A percentile compares a stretch with the other conserved stretches of the same genome.
phyloP scores from a whole-genome alignment of 768 basidiomycete species.

The Cystobasidium tubakii region DNA sequence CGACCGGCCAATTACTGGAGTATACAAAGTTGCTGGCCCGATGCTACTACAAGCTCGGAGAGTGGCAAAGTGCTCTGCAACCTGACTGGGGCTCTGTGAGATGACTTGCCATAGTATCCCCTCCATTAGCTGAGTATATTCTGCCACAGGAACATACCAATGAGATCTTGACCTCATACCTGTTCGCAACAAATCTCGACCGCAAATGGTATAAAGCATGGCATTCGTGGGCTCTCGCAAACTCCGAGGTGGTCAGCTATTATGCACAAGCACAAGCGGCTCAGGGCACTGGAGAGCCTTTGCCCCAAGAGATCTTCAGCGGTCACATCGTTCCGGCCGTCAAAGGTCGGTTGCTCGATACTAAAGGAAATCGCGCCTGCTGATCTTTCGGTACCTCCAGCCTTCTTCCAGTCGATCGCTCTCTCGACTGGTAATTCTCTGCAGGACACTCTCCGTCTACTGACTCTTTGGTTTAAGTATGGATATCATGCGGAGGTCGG shows the following conservation, averaged over 20 bases:
- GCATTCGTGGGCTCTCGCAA: conserved; percentile 97
- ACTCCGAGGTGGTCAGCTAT: conserved; percentile 83
- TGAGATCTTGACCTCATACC: conserved; percentile 77
- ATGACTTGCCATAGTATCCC: no score
- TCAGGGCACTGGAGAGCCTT: conserved; percentile 54
- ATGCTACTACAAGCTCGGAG: conserved; percentile 91
- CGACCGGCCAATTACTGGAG: conserved; percentile 55
- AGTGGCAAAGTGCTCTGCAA: conserved; percentile 80
- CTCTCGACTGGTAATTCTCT: conserved; percentile 82
- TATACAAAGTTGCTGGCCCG: conserved; percentile 83
- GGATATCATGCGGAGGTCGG: conserved; percentile 84
- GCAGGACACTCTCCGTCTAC: conserved; percentile 83
- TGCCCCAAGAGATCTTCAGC: conserved; percentile 62
- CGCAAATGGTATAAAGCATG: conserved; percentile 98
- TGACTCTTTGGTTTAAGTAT: conserved; percentile 98
- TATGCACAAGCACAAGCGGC: conserved; percentile 64
- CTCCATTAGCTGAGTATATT: neutral
- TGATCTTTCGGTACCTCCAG: neutral
- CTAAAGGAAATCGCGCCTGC: neutral
- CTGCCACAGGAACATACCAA: conserved; percentile 64
- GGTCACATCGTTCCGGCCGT: conserved; percentile 85
- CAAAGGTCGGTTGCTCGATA: conserved; percentile 58
- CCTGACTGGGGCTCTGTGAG: conserved; percentile 74
- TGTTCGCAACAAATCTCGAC: conserved; percentile 81
- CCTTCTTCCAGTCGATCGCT: conserved; percentile 88